Evolutionary conservation across 208 protist genomes (phyloP).

Genomic region (Acanthamoeba polyphaga): DNA sequence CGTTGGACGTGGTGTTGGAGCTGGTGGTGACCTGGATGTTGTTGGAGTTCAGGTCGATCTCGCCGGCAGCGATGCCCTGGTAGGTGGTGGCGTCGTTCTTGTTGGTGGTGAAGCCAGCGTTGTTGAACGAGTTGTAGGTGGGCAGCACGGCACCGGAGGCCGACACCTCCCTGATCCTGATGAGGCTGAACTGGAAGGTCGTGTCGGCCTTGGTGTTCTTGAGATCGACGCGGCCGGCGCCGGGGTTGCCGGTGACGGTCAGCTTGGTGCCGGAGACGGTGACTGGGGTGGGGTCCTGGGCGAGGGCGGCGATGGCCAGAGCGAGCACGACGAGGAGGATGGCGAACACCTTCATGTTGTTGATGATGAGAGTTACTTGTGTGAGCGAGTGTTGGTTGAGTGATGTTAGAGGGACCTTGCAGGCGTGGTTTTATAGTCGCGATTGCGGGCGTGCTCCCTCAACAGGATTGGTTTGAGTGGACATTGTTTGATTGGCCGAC

Average conservation of each 20-base stretch:
- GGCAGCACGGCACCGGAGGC: neutral
- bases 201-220: neutral
- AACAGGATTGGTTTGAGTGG: neutral
- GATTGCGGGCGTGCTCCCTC: neutral
- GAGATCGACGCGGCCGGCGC: neutral
- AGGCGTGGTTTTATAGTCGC: neutral
- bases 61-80: neutral
- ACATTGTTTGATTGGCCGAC: neutral
- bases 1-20: neutral
- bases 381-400: neutral
- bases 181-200: neutral
- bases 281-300: neutral
- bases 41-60: neutral
- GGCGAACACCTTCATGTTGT: neutral
- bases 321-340: conserved; percentile 10
- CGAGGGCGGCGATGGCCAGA: neutral
- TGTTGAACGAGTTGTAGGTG: conserved; percentile 5
- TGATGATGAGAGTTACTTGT: neutral
- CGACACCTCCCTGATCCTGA: neutral
- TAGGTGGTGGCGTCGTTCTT: neutral
- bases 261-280: neutral
- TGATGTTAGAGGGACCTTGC: neutral
- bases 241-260: neutral
- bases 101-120: neutral
- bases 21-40: neutral